Evolutionary conservation across 2,329 filamentous ascomycete species (phyloP), one percentile per base, ranked within the genome.

Genomic region (Claviceps digitariae): DNA sequence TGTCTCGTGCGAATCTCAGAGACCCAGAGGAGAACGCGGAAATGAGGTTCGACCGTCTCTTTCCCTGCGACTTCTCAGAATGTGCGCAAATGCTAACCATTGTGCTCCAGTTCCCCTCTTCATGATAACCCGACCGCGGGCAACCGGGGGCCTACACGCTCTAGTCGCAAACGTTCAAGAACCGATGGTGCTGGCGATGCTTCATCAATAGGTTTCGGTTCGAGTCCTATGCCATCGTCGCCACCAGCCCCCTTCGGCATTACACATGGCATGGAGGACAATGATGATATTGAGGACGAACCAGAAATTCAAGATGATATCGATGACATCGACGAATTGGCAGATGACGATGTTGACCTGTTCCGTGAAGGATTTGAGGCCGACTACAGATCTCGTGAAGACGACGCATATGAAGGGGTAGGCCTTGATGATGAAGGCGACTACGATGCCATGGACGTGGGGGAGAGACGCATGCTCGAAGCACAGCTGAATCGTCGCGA

Each of bases 401-500:
- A 81, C 56, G 86, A 90, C 57, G 63, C 66, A 43, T 94, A 94
- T 64, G 83, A 85, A 57, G 80, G 74, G 20, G 76, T 79, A 48
- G 86, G 83, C 58, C 76, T 93, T 55, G 88, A 94, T 60, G 87
- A 93, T 58, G 84, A 88, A 36, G 83, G 76, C 52, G 82, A 91
- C 3, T 90, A 83, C 57, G 85, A 83, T 2, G 79, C 79, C 34
- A 76, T 93, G 66, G 80, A 85, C 59, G 66, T 81, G 20, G 85
- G 78, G 17, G 74, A 79, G 21, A 76, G 87, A 63, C 77, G 87
- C 60, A 77, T 79, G 54, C 78, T 93, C 23, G 87, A 93, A 63
- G 79, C 80, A 29, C 81, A 83, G 57, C 73, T 94, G 48, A 83
- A 85, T 67, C 81, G 82, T 56, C 78, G 87, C 67, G 87, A 93